Base-by-base conservation (phyloP, 2,329 filamentous ascomycete genomes). In the Erysiphe pulchra region DNA sequence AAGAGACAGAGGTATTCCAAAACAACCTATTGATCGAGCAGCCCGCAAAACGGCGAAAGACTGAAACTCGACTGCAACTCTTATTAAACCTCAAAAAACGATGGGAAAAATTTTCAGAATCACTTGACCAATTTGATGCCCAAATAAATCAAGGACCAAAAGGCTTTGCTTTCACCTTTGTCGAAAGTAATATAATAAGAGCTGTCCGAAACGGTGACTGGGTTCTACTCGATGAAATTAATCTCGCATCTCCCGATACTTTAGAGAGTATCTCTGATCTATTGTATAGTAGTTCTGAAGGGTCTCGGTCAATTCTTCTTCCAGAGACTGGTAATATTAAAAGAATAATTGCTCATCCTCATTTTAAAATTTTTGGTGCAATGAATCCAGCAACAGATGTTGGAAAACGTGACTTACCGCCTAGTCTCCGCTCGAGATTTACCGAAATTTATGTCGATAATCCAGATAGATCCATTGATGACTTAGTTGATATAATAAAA, bases 321-420 rank as follows among this genome's bases (percentile, higher is more conserved):
- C 86, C 86, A 0, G 90, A 99, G 63, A 90, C 85, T 36, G 90
- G 90, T 34, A 85, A 90, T 53, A 83, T 93, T 39, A 84, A 95
- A 60, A 75, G 86, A 51, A 77, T 98, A 33, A 70, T 77, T 49
- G 90, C 86, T 0, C 87, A 98, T 60, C 78, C 84, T 0, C 77
- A 93, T 51, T 98, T 99, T 60, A 77, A 90, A 36, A 81, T 99
- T 13, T 98, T 99, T 57, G 92, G 83, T 45, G 90, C 92, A 28
- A 99, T 99, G 90, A 99, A 99, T 56, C 90, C 90, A 30, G 90
- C 90, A 5, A 98, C 90, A 2, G 90, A 99, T 63, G 77, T 94
- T 47, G 90, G 92, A 49, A 99, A 98, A 63, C 78, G 87, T 47
- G 90, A 98, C 60, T 65, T 99, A 14, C 85, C 87, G 0, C 75